These are phyloP conservation scores for Colletotrichum caudatum DNA, from an alignment of 2,329 filamentous ascomycete genomes.

Conservation along the genomic window DNA sequence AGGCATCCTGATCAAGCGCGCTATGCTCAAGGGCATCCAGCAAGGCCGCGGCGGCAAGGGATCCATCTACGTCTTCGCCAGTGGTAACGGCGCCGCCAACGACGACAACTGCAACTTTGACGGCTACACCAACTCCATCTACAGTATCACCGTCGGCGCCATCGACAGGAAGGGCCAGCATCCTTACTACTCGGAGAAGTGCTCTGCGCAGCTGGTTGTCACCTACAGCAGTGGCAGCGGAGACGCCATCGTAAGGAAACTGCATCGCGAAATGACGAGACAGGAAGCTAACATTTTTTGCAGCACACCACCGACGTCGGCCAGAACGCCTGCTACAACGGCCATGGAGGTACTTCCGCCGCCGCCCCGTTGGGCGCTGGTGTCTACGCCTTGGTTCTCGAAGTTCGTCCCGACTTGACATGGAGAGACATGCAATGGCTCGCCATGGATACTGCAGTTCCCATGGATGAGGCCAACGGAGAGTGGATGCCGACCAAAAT, in stretches of 20 bases:
- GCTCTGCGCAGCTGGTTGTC: conserved; percentile 94
- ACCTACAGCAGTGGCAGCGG: conserved; percentile 93
- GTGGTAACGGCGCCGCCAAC: conserved; percentile 87
- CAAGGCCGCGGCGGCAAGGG: conserved; percentile 86
- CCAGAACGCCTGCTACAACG: conserved; percentile 78
- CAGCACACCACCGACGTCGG: conserved; percentile 96
- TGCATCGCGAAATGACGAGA: not conserved
- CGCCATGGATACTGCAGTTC: conserved; percentile 84
- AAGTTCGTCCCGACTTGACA: conserved; percentile 85
- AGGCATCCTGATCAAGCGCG: conserved; percentile 85
- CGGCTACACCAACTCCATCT: conserved; percentile 99
- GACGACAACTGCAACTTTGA: conserved; percentile 99
- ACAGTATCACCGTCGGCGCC: conserved; percentile 96
- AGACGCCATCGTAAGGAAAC: conserved; percentile 77
- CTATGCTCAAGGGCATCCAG: conserved; percentile 93
- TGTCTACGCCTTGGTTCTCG: conserved; percentile 88
- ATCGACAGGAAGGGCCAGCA: conserved; percentile 89
- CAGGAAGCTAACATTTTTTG: conserved; percentile 42
- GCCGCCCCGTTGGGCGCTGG: conserved; percentile 93
- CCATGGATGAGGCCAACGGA: conserved; percentile 74
- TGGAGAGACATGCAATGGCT: conserved; percentile 98
- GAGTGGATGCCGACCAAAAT: conserved; percentile 87
- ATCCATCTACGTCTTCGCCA: conserved; percentile 96
- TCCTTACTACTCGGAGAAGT: conserved; percentile 96
- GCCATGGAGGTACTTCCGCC: conserved; percentile 95